These are phyloP conservation scores for Metschnikowia henanensis DNA, from an alignment of 805 yeast species.

Conservation along the genomic window DNA sequence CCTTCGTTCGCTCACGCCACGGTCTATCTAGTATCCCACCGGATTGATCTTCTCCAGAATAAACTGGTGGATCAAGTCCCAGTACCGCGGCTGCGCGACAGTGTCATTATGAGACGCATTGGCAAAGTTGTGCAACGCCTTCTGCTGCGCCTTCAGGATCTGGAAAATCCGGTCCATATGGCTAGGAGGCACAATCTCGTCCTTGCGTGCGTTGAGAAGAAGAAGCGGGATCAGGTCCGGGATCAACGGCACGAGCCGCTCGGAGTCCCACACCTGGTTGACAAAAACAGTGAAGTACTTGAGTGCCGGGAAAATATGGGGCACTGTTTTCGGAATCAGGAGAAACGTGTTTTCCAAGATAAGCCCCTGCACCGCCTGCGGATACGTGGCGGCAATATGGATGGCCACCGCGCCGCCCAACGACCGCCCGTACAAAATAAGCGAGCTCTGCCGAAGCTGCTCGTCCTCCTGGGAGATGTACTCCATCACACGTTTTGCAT, in stretches of 20 bases:
- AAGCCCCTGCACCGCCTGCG: conserved; percentile 55
- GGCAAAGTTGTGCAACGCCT: conserved; percentile 53
- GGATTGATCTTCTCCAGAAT: conserved; percentile 45
- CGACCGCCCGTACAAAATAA: conserved; percentile 83
- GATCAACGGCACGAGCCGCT: conserved; percentile 53
- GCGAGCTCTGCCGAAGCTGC: conserved; percentile 49
- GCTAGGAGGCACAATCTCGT: conserved; percentile 88
- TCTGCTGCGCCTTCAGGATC: conserved; percentile 48
- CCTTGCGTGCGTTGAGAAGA: conserved; percentile 69
- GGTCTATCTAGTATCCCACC: conserved; percentile 21
- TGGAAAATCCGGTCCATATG: conserved; percentile 71
- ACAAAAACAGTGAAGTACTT: conserved; percentile 58
- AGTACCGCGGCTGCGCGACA: conserved; percentile 69
- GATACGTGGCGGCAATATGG: conserved; percentile 66
- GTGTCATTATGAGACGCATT: conserved; percentile 85
- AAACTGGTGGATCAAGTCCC: conserved; percentile 69
- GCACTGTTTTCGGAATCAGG: conserved; percentile 65
- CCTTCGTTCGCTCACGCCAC: background rate
- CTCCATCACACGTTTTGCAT: conserved; percentile 71
- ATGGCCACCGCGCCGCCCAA: conserved; percentile 95
- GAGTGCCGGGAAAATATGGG: conserved; percentile 73
- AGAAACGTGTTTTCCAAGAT: conserved; percentile 87
- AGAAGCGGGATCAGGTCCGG: conserved; percentile 61
- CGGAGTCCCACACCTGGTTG: conserved; percentile 84
- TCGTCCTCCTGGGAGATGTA: conserved; percentile 52